A percentile compares a stretch with the other conserved stretches of the same genome.
These are phyloP conservation scores for Xanthoceras sorbifolium DNA, from an alignment of 345 rosid genomes.

Conservation along the genomic window DNA sequence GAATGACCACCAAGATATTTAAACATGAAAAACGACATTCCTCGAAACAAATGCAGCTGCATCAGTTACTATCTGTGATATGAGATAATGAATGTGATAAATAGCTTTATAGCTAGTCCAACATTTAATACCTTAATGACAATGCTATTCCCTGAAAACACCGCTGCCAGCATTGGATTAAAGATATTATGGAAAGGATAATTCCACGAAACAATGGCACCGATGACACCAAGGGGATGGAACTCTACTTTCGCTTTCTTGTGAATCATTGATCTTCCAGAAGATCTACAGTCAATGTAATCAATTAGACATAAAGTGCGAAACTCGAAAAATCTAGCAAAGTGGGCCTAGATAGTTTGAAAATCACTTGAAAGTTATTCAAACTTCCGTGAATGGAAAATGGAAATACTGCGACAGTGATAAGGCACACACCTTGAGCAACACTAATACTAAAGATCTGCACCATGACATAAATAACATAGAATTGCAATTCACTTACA, in stretches of 20 bases:
- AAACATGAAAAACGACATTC: conserved; percentile 8
- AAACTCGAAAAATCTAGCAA: not conserved
- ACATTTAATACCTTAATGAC: conserved; percentile 69
- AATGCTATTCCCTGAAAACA: conserved; percentile 93
- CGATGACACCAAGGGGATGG: conserved; percentile 91
- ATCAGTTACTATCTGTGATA: conserved; percentile 7
- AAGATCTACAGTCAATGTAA: conserved; percentile 53
- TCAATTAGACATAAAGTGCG: conserved; percentile 8
- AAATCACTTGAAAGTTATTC: not conserved
- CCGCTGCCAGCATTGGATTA: conserved; percentile 97
- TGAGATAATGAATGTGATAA: not conserved
- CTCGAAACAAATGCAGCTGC: conserved; percentile 8
- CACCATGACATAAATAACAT: not conserved
- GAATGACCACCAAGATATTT: not conserved
- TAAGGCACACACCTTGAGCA: conserved; percentile 9
- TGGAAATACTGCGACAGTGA: conserved; percentile 5
- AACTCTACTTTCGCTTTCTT: conserved; percentile 90
- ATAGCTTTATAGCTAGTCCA: not conserved
- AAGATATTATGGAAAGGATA: conserved; percentile 99
- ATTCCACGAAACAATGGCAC: conserved; percentile 99
- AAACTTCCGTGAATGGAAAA: not conserved
- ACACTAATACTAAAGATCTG: conserved; percentile 8
- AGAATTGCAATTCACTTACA: not conserved
- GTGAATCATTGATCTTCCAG: conserved; percentile 96
- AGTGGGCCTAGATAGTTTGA: not conserved